Evolutionary conservation across 495 filamentous ascomycete species (phyloP).

Genomic region (Chlorociboria aeruginascens): DNA sequence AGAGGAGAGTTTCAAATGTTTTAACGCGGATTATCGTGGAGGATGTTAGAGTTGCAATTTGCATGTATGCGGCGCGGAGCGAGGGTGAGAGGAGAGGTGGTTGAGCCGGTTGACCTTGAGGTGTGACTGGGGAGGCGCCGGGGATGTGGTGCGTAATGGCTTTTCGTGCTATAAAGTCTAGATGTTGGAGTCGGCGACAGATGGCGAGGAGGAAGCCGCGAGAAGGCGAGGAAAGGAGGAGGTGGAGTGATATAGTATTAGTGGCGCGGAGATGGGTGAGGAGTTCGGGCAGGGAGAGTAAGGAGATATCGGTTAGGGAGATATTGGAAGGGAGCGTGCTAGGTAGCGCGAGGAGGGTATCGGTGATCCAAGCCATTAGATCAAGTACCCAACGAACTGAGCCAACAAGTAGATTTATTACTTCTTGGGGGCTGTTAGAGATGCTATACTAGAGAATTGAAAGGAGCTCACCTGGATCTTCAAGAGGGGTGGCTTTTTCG

Average conservation of each 20-base stretch:
- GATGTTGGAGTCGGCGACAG: conserved; percentile 46
- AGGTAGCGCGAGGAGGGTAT: conserved; percentile 35
- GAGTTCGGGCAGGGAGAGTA: conserved; percentile 34
- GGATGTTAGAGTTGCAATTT: conserved; percentile 30
- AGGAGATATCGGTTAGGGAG: conserved; percentile 29
- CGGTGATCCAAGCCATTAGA: conserved; percentile 55
- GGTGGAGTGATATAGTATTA: conserved; percentile 47
- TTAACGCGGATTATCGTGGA: conserved; percentile 29
- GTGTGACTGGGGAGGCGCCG: conserved; percentile 20
- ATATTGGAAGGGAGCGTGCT: conserved; percentile 9
- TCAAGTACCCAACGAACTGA: conserved; percentile 54
- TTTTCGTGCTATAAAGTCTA: conserved; percentile 27
- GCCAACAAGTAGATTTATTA: conserved; percentile 42
- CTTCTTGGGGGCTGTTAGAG: conserved; percentile 25
- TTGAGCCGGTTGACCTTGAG: conserved; percentile 22
- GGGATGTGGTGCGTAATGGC: conserved; percentile 8
- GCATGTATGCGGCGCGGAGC: conserved; percentile 34
- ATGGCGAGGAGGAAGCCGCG: conserved; percentile 57
- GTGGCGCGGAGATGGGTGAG: conserved; percentile 29
- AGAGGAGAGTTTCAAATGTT: conserved; percentile 38
- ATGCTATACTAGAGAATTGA: background rate
- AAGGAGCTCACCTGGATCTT: conserved; percentile 35
- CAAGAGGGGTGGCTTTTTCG: conserved; percentile 38
- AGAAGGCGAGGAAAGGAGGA: conserved; percentile 62
- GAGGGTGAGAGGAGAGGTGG: conserved; percentile 22